Conservation (phyloP, 768 basidiomycete genomes). For the Trametes cinnabarina region DNA sequence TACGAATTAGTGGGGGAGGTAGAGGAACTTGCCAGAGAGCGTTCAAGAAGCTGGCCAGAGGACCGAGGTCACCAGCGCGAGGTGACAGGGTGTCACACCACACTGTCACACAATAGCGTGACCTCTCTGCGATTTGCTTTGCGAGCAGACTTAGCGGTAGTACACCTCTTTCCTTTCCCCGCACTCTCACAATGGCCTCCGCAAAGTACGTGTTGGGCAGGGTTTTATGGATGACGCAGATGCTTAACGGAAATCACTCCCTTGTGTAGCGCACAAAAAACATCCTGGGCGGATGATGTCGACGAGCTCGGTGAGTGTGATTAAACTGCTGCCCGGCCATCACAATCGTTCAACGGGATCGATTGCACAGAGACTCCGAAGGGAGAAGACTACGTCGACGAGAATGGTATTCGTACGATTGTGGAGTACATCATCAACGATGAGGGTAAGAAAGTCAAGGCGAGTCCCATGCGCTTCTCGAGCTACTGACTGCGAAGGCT, state of each 20-base stretch:
- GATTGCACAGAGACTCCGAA: conserved; percentile 42
- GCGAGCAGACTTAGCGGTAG: conserved; percentile 1
- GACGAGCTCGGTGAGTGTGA: conserved; percentile 61
- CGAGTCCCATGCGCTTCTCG: conserved; percentile 30
- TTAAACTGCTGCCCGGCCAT: not conserved
- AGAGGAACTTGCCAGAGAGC: too few species aligned
- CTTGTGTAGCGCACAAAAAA: conserved; percentile 45
- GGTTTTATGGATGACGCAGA: not conserved
- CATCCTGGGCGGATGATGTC: conserved; percentile 87
- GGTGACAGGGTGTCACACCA: not conserved
- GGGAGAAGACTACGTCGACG: conserved; percentile 72
- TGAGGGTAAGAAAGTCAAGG: conserved; percentile 94
- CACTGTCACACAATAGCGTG: not conserved
- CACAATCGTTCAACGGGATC: not conserved
- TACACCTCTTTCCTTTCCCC: conserved; percentile 3
- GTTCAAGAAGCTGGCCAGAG: too few species aligned
- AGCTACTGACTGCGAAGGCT: not conserved
- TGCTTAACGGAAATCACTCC: not conserved
- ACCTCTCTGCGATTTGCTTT: conserved; percentile 8
- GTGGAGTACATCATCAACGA: conserved; percentile 85
- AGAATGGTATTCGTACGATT: conserved; percentile 84
- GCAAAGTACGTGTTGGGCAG: conserved; percentile 9
- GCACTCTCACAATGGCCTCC: conserved; percentile 13
- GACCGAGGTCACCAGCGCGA: too few species aligned
- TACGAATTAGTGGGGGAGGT: too few species aligned